Base-by-base conservation (phyloP, 1,139 yeast species). In the Pichiaceae sp. region DNA sequence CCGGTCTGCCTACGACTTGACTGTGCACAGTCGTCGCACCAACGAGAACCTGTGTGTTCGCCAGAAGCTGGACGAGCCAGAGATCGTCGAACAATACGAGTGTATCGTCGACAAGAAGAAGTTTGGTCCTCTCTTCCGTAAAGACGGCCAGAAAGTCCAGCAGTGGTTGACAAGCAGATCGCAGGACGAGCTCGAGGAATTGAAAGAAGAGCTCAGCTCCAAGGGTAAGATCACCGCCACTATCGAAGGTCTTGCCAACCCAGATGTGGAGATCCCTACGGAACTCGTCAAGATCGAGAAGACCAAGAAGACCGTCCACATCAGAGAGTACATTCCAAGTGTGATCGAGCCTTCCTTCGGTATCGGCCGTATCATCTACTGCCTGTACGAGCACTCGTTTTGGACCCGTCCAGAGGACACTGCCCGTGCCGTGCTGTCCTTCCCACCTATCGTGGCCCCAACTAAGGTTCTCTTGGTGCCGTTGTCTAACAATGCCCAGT, bases 261-360 rank as follows among this genome's bases (percentile, higher is more conserved):
- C 37, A 25, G 53, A 54, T 17, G 43, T 48, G 30, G 96, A 85
- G 63, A 68, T 87, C 45, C 95, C 81, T 50, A 60, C 67, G 39
- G 74, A 77, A 34, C 76, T 87, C 52, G 71, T 91, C 48, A 70
- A 69, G 47, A 85, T 91, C 57, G 86, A 74, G 52, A 78, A 83
- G 68, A 81, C 76, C 54, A 77, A 81, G 39, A 79, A 78, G 58
- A 80, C 82, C 38, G 95, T 86, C 64, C 95, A 89, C 60, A 72
- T 91, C 42, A 85, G 98, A 59, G 98, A 93, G 66, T 93, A 67
- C 66, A 85, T 89, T 49, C 99, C 99, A 46, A 89, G 86, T 59
- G 99, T 93, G 43, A 93, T 93, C 56, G 99, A 93, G 67, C 99
- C 99, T 46, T 93, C 99, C 6, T 93, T 93, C 56, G 99, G 99